Evolutionary conservation across 2,329 filamentous ascomycete genomes (phyloP).

Genomic region (Scortechinia acanthostroma): DNA sequence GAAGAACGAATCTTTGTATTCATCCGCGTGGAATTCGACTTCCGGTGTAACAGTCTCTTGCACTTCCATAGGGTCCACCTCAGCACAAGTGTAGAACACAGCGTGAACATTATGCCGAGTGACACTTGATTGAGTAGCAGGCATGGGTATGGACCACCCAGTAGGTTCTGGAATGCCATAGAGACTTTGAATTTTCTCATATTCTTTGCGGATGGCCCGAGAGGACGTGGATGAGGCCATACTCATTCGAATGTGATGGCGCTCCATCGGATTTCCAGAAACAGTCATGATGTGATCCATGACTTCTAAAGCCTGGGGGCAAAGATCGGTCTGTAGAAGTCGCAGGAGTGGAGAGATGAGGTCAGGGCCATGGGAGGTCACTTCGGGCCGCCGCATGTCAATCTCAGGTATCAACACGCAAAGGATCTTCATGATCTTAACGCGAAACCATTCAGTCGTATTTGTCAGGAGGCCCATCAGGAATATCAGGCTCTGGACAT

Average conservation of each 20-base stretch:
- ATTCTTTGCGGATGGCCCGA: slow-evolving; percentile 79
- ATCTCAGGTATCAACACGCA: slow-evolving; percentile 79
- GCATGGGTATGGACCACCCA: slow-evolving; percentile 92
- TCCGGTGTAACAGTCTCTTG: slow-evolving; percentile 71
- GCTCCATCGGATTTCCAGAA: slow-evolving; percentile 84
- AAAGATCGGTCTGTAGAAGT: slow-evolving; percentile 85
- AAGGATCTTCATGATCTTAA: slow-evolving; percentile 86
- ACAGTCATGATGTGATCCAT: slow-evolving; percentile 94
- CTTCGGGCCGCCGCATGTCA: slow-evolving; percentile 85
- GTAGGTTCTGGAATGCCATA: slow-evolving; percentile 95
- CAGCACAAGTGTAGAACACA: slow-evolving; percentile 80
- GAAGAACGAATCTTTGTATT: slow-evolving; percentile 78
- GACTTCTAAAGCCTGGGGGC: slow-evolving; percentile 83
- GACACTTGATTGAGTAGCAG: slow-evolving; percentile 78
- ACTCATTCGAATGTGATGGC: slow-evolving; percentile 92
- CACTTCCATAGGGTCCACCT: slow-evolving; percentile 37
- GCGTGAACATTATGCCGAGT: slow-evolving; percentile 91
- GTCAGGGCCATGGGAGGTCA: slow-evolving; percentile 85
- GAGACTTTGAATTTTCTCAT: slow-evolving; percentile 84
- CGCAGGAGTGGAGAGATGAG: slow-evolving; percentile 87
- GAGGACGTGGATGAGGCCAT: slow-evolving; percentile 83
- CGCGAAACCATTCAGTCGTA: slow-evolving; percentile 78
- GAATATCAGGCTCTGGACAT: slow-evolving; percentile 81
- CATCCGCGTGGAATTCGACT: slow-evolving; percentile 86
- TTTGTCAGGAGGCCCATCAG: slow-evolving; percentile 88